Conservation (phyloP, 306 rosid species). For the Phaseolus lunatus region DNA sequence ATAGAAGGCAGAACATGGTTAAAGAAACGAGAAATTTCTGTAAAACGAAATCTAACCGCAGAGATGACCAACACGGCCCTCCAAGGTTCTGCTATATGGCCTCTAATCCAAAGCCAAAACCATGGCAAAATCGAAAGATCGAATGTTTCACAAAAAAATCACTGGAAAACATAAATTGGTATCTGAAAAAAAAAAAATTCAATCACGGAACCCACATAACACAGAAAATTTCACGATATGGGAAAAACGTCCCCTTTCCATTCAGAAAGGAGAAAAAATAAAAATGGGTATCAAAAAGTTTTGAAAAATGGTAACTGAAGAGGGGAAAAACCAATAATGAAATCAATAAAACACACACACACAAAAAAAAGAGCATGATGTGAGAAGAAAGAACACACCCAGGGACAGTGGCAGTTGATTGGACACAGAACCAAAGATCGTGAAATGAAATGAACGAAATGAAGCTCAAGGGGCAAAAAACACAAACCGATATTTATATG, state of each 20-base stretch:
- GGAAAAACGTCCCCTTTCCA: too few relatives aligned
- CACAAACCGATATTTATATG: neutral
- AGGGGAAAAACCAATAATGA: too few relatives aligned
- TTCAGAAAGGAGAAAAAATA: too few relatives aligned
- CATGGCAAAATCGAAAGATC: slow-evolving; percentile 5
- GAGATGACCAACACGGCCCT: too few relatives aligned
- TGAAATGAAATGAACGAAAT: neutral
- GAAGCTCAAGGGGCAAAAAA: neutral
- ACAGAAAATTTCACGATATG: too few relatives aligned
- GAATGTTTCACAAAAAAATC: neutral
- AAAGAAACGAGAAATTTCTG: neutral
- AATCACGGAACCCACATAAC: neutral
- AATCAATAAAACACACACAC: too few relatives aligned
- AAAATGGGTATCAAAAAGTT: too few relatives aligned
- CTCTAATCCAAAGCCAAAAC: slow-evolving; percentile 3
- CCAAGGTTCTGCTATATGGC: too few relatives aligned
- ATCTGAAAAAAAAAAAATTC: neutral
- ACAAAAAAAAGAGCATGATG: neutral
- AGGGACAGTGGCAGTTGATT: too few relatives aligned
- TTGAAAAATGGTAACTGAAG: too few relatives aligned
- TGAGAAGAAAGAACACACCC: neutral
- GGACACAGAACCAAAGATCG: neutral
- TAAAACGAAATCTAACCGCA: neutral
- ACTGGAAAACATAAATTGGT: neutral
- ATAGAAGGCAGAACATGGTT: neutral